A percentile compares a stretch with the other conserved stretches of the same genome.
These are phyloP conservation scores for Quercus mongolica DNA, from an alignment of 306 rosid species.

Conservation along the genomic window DNA sequence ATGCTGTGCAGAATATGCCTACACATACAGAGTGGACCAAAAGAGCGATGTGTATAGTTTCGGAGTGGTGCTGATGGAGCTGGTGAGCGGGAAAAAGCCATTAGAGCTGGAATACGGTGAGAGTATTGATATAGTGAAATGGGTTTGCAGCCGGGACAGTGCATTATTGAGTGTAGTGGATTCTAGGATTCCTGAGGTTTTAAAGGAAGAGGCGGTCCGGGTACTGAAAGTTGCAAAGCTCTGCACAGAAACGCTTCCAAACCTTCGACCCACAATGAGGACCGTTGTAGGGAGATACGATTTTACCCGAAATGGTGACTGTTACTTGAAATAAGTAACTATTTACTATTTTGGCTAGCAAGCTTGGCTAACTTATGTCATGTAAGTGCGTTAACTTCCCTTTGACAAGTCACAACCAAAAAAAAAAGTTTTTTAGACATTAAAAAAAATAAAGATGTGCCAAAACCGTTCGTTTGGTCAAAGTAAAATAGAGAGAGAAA, in stretches of 20 bases:
- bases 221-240: constrained; percentile 63
- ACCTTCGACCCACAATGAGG: constrained; percentile 75
- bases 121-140: constrained; percentile 66
- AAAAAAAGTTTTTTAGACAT: no score
- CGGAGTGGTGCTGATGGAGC: constrained; percentile 86
- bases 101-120: constrained; percentile 73
- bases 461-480: no score
- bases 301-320: neutral
- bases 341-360: no score
- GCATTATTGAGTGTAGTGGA: constrained; percentile 45
- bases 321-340: no score
- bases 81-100: constrained; percentile 77
- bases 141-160: constrained; percentile 58
- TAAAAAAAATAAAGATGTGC: no score
- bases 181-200: constrained; percentile 40
- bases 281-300: constrained; percentile 67
- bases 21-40: constrained; percentile 73
- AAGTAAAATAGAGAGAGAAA: no score
- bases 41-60: constrained; percentile 93
- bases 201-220: constrained; percentile 62
- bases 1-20: constrained; percentile 63
- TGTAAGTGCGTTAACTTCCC: no score
- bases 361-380: no score
- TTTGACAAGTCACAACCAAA: no score
- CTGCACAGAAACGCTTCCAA: constrained; percentile 65